Evolutionary conservation across 495 filamentous ascomycete species (phyloP).

Genomic region (Xylaria nigripes): DNA sequence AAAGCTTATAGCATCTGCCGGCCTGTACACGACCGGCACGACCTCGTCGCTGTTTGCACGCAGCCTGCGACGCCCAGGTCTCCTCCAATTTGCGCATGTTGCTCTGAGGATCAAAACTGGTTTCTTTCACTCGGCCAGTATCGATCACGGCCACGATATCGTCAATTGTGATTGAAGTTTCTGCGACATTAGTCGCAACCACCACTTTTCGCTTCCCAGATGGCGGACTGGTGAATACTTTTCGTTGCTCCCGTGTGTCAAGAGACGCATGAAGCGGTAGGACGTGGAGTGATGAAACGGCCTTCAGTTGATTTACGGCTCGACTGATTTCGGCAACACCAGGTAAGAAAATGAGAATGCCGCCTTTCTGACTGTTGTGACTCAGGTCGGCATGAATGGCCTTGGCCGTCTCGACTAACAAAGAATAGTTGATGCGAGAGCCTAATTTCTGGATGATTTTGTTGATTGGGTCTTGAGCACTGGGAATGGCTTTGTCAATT

Average conservation of each 20-base stretch:
- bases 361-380: slow-evolving; percentile 55
- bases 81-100: slow-evolving; percentile 93
- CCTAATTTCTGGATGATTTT: slow-evolving; percentile 66
- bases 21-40: slow-evolving; percentile 87
- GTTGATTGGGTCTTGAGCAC: slow-evolving; percentile 43
- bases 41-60: slow-evolving; percentile 93
- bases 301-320: slow-evolving; percentile 61
- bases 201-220: slow-evolving; percentile 81
- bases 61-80: slow-evolving; percentile 89
- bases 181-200: slow-evolving; percentile 90
- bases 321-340: slow-evolving; percentile 79
- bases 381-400: slow-evolving; percentile 68
- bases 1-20: slow-evolving; percentile 92
- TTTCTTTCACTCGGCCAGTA: slow-evolving; percentile 91
- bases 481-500: slow-evolving; percentile 23
- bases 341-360: slow-evolving; percentile 89
- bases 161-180: slow-evolving; percentile 96
- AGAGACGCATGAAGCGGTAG: slow-evolving; percentile 91
- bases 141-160: slow-evolving; percentile 97
- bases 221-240: slow-evolving; percentile 73
- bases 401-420: slow-evolving; percentile 69
- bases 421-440: slow-evolving; percentile 84
- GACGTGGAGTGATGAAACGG: slow-evolving; percentile 63
- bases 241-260: slow-evolving; percentile 73
- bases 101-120: slow-evolving; percentile 81